Conservation (phyloP, 352 stramenopile genomes). For the Pythium folliculosum region DNA sequence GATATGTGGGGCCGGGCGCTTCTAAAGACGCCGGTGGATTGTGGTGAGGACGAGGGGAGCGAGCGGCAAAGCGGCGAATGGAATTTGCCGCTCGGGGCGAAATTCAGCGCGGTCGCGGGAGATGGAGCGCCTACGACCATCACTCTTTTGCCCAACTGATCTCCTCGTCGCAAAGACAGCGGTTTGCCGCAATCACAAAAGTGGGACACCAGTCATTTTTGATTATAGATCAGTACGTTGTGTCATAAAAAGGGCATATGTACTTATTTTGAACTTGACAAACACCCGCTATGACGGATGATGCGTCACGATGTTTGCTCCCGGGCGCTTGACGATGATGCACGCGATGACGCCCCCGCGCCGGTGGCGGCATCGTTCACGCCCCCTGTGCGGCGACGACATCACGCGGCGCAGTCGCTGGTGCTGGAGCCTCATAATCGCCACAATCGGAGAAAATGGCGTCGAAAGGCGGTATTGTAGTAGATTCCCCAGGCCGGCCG, state of each 20-base stretch:
- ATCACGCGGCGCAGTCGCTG: background rate
- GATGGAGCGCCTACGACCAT: background rate
- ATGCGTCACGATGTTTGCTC: conserved; percentile 12
- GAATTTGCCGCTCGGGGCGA: background rate
- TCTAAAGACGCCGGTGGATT: background rate
- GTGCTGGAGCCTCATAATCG: background rate
- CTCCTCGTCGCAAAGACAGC: conserved; percentile 5
- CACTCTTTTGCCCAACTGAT: conserved; percentile 1
- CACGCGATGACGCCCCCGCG: background rate
- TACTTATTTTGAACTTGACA: background rate
- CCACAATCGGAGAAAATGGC: too few relatives aligned
- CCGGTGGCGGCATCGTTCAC: background rate
- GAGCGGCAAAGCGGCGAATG: conserved; percentile 1
- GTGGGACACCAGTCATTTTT: background rate
- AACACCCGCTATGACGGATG: background rate
- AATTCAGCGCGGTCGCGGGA: background rate
- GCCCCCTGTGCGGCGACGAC: background rate
- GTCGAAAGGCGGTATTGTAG: too few relatives aligned
- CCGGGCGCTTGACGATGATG: background rate
- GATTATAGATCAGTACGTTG: background rate
- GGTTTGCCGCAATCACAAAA: conserved; percentile 6
- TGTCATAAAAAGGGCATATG: background rate
- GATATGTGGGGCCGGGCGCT: too few relatives aligned
- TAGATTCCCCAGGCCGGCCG: too few relatives aligned
- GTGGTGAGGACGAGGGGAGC: background rate